phyloP scores from a whole-genome alignment of 2,329 filamentous ascomycete genomes.

The Trichoderma pleuroti region DNA sequence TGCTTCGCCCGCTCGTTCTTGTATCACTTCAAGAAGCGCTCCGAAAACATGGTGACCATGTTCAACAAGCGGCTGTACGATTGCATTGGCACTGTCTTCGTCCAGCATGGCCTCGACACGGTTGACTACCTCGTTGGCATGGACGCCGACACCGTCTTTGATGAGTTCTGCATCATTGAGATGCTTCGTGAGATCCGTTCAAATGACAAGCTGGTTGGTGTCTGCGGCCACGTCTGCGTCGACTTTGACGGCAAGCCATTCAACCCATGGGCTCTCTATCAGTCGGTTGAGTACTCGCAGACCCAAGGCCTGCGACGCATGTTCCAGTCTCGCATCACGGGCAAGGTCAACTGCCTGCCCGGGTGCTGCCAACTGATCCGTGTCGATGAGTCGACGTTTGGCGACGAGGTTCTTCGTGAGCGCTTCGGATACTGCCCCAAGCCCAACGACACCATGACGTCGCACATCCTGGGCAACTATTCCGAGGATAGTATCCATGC shows the following conservation, averaged over 20 bases:
- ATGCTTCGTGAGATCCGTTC: conserved; percentile 43
- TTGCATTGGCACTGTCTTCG: conserved; percentile 38
- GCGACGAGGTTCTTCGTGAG: conserved; percentile 43
- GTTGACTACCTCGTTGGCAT: conserved; percentile 45
- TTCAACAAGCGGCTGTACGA: conserved; percentile 45
- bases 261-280: conserved; percentile 45
- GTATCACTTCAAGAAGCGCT: conserved; percentile 45
- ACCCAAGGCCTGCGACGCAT: conserved; percentile 46
- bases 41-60: conserved; percentile 41
- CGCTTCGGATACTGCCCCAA: conserved; percentile 48
- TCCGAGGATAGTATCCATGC: conserved; percentile 50
- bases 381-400: conserved; percentile 47
- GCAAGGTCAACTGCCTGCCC: conserved; percentile 48
- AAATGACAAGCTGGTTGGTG: conserved; percentile 43
- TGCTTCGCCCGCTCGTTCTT: conserved; percentile 48
- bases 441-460: conserved; percentile 46
- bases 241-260: conserved; percentile 42
- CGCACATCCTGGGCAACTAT: conserved; percentile 47
- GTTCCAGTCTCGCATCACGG: conserved; percentile 47
- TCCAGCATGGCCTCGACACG: conserved; percentile 37
- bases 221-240: conserved; percentile 48
- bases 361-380: conserved; percentile 50
- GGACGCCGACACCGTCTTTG: conserved; percentile 48
- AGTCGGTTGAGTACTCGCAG: conserved; percentile 47
- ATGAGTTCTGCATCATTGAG: conserved; percentile 42